A percentile compares a stretch with the other conserved stretches of the same genome.
Evolutionary conservation across 805 yeast species (phyloP).

Genomic region (Wickerhamomyces alni): DNA sequence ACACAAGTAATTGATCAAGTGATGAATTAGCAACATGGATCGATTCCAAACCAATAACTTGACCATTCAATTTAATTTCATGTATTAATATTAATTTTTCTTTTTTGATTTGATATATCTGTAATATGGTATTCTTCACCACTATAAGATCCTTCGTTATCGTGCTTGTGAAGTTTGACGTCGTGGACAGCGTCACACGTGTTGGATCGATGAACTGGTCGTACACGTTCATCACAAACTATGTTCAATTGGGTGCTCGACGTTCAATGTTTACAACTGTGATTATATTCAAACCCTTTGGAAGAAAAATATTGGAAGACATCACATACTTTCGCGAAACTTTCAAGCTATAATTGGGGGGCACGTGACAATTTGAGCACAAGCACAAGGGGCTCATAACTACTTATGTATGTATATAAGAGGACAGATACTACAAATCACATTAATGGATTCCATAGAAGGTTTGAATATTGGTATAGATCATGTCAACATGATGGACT

Average conservation of each 20-base stretch:
- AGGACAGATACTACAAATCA: too few relatives aligned
- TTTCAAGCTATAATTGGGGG: too few relatives aligned
- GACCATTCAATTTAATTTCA: conserved; percentile 72
- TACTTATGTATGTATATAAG: too few relatives aligned
- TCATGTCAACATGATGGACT: too few relatives aligned
- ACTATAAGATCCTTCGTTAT: conserved; percentile 49
- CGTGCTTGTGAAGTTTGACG: conserved; percentile 41
- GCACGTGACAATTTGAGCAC: too few relatives aligned
- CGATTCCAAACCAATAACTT: conserved; percentile 49
- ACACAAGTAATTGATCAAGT: conserved; percentile 55
- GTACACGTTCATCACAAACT: conserved; percentile 61
- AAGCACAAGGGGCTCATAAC: background rate
- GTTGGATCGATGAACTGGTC: conserved; percentile 75
- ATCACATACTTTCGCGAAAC: too few relatives aligned
- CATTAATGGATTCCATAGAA: too few relatives aligned
- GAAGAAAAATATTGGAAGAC: too few relatives aligned
- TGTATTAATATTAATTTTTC: conserved; percentile 34
- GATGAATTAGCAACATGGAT: conserved; percentile 43
- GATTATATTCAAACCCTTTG: too few relatives aligned
- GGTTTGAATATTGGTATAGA: too few relatives aligned
- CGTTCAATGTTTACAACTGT: too few relatives aligned
- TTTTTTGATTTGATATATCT: conserved; percentile 21
- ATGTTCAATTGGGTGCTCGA: background rate
- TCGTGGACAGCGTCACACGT: conserved; percentile 54
- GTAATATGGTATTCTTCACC: conserved; percentile 62